Evolutionary conservation across 768 basidiomycete genomes (phyloP), one percentile per base, ranked within the genome.

Genomic region (Mycena galopus): DNA sequence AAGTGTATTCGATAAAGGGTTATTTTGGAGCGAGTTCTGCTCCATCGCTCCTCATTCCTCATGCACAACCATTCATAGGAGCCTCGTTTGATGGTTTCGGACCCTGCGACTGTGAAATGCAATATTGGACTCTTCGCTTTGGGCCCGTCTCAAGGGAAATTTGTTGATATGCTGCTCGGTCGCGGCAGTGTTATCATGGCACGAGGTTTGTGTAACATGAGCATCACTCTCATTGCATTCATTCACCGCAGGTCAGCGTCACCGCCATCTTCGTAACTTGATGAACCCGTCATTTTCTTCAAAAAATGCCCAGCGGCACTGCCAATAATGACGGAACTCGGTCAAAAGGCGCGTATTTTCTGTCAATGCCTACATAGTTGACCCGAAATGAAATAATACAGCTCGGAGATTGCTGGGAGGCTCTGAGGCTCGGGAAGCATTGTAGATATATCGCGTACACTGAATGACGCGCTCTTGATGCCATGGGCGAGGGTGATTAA

Each of bases 221-320:
- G 3, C 35, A 23, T 47, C 12, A 10, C 21, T 14, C 8, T 12
- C 6, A 53, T 55, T 25, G n/a, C 37, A 2, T 23, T 14, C 23
- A 37, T 37, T 7, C 35, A 37, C 14, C 35, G 17, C 29, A 44
- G 65, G 23, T n/a, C 37, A 57, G 6, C 3, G 29, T 10, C 65
- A 66, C 27, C 51, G 51, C 2, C 35, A 16, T 25, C 64, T 55
- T 25, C 64, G 63, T 6, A 55, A 25, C 14, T 29, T 51, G 12
- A 65, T 65, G 64, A 65, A 65, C 23, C 65, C 65, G 5, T 14
- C n/a, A 0, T 57, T 66, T 25, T 66, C 65, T 8, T 55, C 65
- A 11, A 42, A 44, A 8, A 66, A 25, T 30, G 37, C 42, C 29
- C 53, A 8, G 23, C 25, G 14, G 3, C 32, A n/a, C 35, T 66